phyloP scores from a whole-genome alignment of 2,329 filamentous ascomycete species.

The Juglanconis sp. region DNA sequence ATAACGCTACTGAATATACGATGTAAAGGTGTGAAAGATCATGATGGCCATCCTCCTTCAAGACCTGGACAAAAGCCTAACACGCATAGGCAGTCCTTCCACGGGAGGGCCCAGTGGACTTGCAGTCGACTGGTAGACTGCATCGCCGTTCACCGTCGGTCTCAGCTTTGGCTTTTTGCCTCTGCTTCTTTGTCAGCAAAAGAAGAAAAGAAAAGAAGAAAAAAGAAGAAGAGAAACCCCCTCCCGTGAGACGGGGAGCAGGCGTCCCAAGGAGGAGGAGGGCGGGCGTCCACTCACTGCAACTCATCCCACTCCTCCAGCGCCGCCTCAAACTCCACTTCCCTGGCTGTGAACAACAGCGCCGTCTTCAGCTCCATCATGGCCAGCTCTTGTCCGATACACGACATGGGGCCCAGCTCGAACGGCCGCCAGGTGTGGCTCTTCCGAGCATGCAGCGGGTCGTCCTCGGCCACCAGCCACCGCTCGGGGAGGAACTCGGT shows the following conservation, averaged over 20 bases:
- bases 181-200: neutral
- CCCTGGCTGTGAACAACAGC: constrained; percentile 12
- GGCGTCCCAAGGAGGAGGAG: no score
- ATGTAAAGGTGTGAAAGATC: neutral
- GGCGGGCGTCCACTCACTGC: neutral
- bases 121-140: neutral
- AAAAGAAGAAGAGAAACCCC: no score
- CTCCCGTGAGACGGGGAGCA: no score
- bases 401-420: constrained; percentile 33
- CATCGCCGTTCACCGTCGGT: constrained; percentile 6
- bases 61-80: neutral
- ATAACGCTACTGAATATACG: neutral
- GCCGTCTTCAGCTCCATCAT: constrained; percentile 32
- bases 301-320: constrained; percentile 7
- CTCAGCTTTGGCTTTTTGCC: neutral
- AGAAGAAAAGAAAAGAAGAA: neutral
- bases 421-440: constrained; percentile 33
- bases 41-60: neutral
- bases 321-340: constrained; percentile 8
- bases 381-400: constrained; percentile 34
- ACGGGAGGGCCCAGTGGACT: constrained; percentile 4
- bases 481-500: constrained; percentile 40
- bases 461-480: constrained; percentile 30
- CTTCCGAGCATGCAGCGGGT: constrained; percentile 23
- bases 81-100: constrained; percentile 1